A percentile compares a stretch with the other conserved stretches of the same genome.
Conservation (phyloP, 2,329 filamentous ascomycete genomes). For the Phialophora macrospora region DNA sequence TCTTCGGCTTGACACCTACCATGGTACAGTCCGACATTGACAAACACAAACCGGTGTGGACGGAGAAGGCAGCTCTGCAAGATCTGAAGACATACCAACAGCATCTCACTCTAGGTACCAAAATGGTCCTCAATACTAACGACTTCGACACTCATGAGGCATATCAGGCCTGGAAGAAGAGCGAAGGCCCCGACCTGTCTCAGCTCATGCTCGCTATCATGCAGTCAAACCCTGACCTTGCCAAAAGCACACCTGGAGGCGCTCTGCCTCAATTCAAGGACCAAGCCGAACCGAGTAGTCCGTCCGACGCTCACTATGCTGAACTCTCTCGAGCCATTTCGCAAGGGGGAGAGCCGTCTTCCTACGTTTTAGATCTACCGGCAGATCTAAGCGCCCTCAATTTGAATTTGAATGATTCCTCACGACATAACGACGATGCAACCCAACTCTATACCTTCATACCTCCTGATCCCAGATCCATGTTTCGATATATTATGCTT, state of each 20-base stretch:
- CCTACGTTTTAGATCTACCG: constrained; percentile 68
- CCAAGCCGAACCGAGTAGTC: constrained; percentile 44
- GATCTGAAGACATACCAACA: constrained; percentile 95
- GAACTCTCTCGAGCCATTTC: constrained; percentile 55
- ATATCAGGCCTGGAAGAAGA: constrained; percentile 87
- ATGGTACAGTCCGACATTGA: constrained; percentile 89
- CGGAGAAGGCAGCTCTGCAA: constrained; percentile 83
- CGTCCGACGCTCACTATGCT: constrained; percentile 50
- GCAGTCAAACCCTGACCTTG: constrained; percentile 81
- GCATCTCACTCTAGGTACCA: constrained; percentile 78
- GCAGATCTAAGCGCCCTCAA: constrained; percentile 70
- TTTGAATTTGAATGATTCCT: constrained; percentile 56
- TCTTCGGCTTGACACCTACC: constrained; percentile 79
- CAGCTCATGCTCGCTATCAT: constrained; percentile 93
- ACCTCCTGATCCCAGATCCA: constrained; percentile 78
- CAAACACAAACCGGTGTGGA: constrained; percentile 79
- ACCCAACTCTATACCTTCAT: constrained; percentile 81
- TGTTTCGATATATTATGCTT: constrained; percentile 80
- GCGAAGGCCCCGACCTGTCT: constrained; percentile 83
- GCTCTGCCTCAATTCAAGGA: constrained; percentile 63
- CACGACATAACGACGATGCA: constrained; percentile 47
- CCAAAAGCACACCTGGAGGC: constrained; percentile 70
- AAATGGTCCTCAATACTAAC: constrained; percentile 74
- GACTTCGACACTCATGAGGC: constrained; percentile 91
- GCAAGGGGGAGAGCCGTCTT: constrained; percentile 51